Evolutionary conservation across 2,329 filamentous ascomycete species (phyloP), one percentile per base, ranked within the genome.

Genomic region (Orbilia brochopaga): DNA sequence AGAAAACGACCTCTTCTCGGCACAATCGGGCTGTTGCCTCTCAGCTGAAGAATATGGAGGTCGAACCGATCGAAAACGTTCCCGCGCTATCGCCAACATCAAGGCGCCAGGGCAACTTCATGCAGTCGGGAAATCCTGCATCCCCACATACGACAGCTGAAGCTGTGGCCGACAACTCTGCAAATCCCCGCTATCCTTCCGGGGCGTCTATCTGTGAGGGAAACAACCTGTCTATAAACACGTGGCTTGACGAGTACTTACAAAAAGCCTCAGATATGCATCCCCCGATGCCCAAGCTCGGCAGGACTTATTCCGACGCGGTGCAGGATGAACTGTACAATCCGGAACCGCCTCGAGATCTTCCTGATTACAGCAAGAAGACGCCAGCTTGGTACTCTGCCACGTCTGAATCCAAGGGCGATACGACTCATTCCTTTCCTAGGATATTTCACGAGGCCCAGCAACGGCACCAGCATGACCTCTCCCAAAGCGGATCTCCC

Each of bases 261-360:
- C 88, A 81, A 77, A 79, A 81, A 78, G 79, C 82, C 79, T 76
- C 83, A 87, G 84, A 86, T 80, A 84, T 86, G 74, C 82, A 81
- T 75, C 79, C 82, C 73, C 82, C 83, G 42, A 82, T 87, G 24
- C 89, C 92, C 24, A 94, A 93, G 80, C 85, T 96, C 74, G 88
- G 92, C 75, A 85, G 91, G 64, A 94, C 92, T 0, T 91, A 94
- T 81, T 93, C 91, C 17, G 91, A 95, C 77, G 85, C 91, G 55
- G 93, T 90, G 77, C 85, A 87, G 76, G 92, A 96, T 78, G 91
- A 94, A 79, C 84, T 96, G 0, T 96, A 90, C 82, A 92, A 88
- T 76, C 88, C 89, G 0, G 85, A 83, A 75, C 87, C 87, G 83
- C 53, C 77, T 79, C 78, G 74, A 78, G 79, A 77, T 74, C 79